Evolutionary conservation across 192 early-diverging fungal species (phyloP).

Genomic region (Jimgerdemannia flammicorona): DNA sequence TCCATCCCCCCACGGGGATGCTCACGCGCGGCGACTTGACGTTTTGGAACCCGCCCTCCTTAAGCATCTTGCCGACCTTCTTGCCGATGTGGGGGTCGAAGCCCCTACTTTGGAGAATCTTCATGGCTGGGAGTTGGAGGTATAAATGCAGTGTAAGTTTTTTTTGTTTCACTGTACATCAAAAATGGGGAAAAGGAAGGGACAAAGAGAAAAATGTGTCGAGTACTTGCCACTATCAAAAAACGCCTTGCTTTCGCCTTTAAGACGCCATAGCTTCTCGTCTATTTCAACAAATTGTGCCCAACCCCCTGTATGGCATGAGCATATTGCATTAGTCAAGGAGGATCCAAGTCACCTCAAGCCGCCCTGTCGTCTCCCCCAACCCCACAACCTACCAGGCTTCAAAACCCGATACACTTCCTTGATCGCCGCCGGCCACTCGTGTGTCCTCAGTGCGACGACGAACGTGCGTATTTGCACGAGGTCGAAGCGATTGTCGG

Average conservation of each 20-base stretch:
- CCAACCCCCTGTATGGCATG: background rate
- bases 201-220: no score
- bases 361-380: no score
- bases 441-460: background rate
- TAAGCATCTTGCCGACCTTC: background rate
- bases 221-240: background rate
- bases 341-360: no score
- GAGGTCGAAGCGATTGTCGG: conserved; percentile 40
- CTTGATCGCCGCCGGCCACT: background rate
- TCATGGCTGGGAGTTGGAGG: background rate
- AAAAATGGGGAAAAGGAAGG: no score
- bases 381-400: no score
- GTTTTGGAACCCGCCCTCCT: background rate
- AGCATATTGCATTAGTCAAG: no score
- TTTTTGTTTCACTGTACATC: no score
- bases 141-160: no score
- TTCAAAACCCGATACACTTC: background rate
- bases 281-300: background rate
- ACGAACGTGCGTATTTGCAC: conserved; percentile 3
- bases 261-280: background rate
- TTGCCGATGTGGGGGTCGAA: background rate
- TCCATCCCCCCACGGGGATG: background rate
- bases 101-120: background rate
- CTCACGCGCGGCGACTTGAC: background rate
- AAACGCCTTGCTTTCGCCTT: background rate